Conservation (phyloP, 202 grass and related monocot genomes). For the Setaria italica region DNA sequence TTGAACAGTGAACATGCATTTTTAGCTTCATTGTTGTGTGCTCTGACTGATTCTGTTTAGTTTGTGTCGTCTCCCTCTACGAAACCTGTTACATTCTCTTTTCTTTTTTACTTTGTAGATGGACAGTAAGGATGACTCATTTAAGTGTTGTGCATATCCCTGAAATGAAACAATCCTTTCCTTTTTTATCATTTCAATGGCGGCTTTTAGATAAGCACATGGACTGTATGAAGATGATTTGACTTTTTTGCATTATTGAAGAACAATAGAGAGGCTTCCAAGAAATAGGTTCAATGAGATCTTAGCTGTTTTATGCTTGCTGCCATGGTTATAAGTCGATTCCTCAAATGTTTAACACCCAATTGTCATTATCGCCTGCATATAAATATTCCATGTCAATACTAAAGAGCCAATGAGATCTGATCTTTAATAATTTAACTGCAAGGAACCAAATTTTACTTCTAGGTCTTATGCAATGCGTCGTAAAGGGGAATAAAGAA, state of each 20-base stretch:
- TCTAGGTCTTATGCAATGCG: slow-evolving; percentile 40
- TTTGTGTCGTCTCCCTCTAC: not conserved
- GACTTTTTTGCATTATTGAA: slow-evolving; percentile 51
- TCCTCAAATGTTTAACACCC: slow-evolving; percentile 37
- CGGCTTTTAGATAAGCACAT: slow-evolving; percentile 44
- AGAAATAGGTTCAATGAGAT: slow-evolving; percentile 31
- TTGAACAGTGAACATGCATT: not conserved
- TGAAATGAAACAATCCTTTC: no score
- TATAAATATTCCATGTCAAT: slow-evolving; percentile 25
- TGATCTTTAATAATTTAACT: slow-evolving; percentile 34
- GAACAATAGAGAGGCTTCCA: slow-evolving; percentile 34
- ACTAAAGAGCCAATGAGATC: slow-evolving; percentile 1
- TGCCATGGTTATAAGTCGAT: slow-evolving; percentile 44
- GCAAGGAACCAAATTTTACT: slow-evolving; percentile 47
- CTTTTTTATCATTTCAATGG: slow-evolving; percentile 17
- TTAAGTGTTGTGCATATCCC: no score
- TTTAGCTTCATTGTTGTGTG: not conserved
- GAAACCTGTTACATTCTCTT: not conserved
- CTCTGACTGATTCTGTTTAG: slow-evolving; percentile 30
- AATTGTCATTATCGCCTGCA: slow-evolving; percentile 25
- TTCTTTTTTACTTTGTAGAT: not conserved
- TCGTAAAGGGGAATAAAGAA: slow-evolving; percentile 5
- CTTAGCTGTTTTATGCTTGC: slow-evolving; percentile 57
- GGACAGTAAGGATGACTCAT: no score
- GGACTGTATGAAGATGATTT: slow-evolving; percentile 44